These are phyloP conservation scores for Lithohypha guttulata DNA, from an alignment of 2,329 filamentous ascomycete genomes.

Conservation along the genomic window DNA sequence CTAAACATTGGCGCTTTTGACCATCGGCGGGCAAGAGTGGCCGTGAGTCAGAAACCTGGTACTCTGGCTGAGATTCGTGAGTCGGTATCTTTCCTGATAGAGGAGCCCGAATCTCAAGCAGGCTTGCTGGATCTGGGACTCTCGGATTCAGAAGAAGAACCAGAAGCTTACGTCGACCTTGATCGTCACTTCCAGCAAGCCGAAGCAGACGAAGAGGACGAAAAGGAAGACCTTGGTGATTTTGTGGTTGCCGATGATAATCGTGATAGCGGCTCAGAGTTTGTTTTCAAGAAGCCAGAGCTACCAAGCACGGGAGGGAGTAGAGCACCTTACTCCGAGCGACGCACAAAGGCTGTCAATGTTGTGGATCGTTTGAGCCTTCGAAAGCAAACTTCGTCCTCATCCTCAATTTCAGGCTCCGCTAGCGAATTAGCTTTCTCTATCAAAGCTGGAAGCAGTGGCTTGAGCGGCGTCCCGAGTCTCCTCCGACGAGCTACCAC, in stretches of 20 bases:
- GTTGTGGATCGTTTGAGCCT: constrained; percentile 36
- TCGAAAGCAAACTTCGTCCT: constrained; percentile 36
- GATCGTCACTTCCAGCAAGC: constrained; percentile 43
- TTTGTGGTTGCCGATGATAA: constrained; percentile 24
- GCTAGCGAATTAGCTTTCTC: constrained; percentile 20
- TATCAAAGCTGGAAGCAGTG: constrained; percentile 9
- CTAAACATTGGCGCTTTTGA: constrained; percentile 48
- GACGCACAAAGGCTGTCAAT: constrained; percentile 28
- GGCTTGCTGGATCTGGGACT: constrained; percentile 40
- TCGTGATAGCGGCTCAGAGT: constrained; percentile 19
- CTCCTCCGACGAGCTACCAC: constrained; percentile 21
- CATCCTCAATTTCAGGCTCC: constrained; percentile 24
- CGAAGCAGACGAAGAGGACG: constrained; percentile 42
- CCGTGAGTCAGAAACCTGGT: constrained; percentile 59
- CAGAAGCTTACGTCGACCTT: constrained; percentile 32
- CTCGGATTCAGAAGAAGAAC: constrained; percentile 30
- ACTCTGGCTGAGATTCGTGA: constrained; percentile 72
- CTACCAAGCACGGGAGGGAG: constrained; percentile 8
- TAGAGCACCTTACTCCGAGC: constrained; percentile 23
- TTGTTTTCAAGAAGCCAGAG: constrained; percentile 22
- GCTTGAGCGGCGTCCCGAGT: constrained; percentile 16
- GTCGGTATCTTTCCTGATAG: constrained; percentile 72
- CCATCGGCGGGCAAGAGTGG: constrained; percentile 54
- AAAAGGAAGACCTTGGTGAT: constrained; percentile 32
- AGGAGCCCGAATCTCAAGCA: constrained; percentile 39